Percentiles rank a stretch among this genome's conserved stretches.
Conservation (phyloP, 164 flowering plant genomes). For the Annona squamosa region DNA sequence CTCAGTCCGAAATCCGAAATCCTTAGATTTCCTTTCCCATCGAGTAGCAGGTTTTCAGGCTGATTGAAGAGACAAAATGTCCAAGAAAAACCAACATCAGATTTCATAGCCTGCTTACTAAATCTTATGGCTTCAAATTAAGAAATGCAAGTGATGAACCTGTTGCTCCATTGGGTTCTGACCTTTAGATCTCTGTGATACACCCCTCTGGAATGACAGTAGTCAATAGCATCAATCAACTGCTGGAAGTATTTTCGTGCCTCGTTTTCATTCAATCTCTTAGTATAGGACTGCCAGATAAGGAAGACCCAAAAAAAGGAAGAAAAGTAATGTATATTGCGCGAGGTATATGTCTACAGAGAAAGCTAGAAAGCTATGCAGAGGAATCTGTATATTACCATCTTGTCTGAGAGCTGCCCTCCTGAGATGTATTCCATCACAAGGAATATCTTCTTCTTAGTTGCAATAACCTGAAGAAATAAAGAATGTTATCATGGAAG, state of each 20-base stretch:
- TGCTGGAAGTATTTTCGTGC: slow-evolving; percentile 84
- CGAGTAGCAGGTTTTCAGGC: slow-evolving; percentile 86
- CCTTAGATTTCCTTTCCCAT: slow-evolving; percentile 61
- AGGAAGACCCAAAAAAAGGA: neutral
- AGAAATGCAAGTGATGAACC: neutral
- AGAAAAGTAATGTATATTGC: neutral
- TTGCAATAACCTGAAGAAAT: slow-evolving; percentile 49
- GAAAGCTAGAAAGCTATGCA: neutral
- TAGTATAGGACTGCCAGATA: slow-evolving; percentile 34
- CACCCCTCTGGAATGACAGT: slow-evolving; percentile 80
- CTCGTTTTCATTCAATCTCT: slow-evolving; percentile 46
- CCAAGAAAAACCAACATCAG: slow-evolving; percentile 4
- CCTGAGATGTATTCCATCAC: slow-evolving; percentile 71
- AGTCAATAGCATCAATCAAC: slow-evolving; percentile 73
- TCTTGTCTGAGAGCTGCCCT: slow-evolving; percentile 58
- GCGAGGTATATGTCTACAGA: neutral
- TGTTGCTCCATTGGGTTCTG: neutral
- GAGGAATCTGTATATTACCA: slow-evolving; percentile 31
- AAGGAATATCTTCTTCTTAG: slow-evolving; percentile 61
- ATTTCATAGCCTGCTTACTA: neutral
- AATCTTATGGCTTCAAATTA: neutral
- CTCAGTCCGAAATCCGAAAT: slow-evolving; percentile 88
- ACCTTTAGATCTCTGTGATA: slow-evolving; percentile 94
- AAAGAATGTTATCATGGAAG: neutral
- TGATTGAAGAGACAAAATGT: slow-evolving; percentile 14